Base-by-base conservation (phyloP, 2,329 filamentous ascomycete species). In the Epichloe aotearoae region DNA sequence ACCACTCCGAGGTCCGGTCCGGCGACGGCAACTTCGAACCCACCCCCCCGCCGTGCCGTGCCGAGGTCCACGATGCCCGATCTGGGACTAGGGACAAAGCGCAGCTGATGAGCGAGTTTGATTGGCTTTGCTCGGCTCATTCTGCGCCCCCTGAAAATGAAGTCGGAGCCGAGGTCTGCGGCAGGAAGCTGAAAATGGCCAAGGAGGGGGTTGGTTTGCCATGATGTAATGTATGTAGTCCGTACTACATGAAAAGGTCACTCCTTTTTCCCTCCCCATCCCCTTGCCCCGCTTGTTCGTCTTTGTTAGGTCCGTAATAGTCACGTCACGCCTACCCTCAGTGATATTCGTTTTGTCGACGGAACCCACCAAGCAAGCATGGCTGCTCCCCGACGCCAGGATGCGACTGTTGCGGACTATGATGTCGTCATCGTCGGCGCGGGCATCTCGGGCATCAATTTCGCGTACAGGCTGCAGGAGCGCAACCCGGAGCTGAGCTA, bases 381-480 rank as follows among this genome's bases (percentile, higher is more conserved):
- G 50, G 46, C 34, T 6, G 46, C 34, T 6, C 39, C 36, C n/a
- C 39, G 12, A 33, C 34, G n/a, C 4, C 47, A 47, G 15, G 19
- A 41, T 37, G 42, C 8, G 26, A 10, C 1, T 30, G 26, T 10
- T 30, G 26, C 44, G 7, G 52, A 57, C 39, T 56, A 55, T 50
- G 79, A 83, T 58, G 69, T 80, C 46, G 61, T 86, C 57, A 76
- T 88, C 57, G 68, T 88, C 49, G 84, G 84, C 48, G 81, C 82
- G 6, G 83, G 83, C 48, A 76, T 87, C 54, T 82, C 80, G 12
- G 84, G 84, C 55, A 80, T 88, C 68, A 86, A 87, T 59, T 71
- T 80, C 15, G 83, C 77, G 3, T 86, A 88, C 60, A 76, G 81
- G 33, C 58, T 86, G 2, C 75, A 82, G 54, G 69, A 69, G 1